Percentiles rank a stretch among this genome's conserved stretches.
Conservation (phyloP, 805 yeast genomes). For the Lachancea waltii region DNA sequence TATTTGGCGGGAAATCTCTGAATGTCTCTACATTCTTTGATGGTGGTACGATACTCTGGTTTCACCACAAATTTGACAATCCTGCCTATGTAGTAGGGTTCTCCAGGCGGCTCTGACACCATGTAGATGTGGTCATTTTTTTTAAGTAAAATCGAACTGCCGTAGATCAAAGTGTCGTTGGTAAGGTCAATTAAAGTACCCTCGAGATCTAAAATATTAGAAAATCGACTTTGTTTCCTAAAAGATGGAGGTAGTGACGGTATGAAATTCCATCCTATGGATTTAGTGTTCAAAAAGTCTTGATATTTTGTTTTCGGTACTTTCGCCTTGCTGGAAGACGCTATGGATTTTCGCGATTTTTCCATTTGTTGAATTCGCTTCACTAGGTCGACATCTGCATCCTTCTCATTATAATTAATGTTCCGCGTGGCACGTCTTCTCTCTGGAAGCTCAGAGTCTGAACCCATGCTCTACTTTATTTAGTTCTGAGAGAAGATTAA, state of each 20-base stretch:
- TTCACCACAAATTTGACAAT: constrained; percentile 60
- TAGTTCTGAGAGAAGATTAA: too few relatives aligned
- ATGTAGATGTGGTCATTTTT: constrained; percentile 63
- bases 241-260: constrained; percentile 29
- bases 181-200: constrained; percentile 33
- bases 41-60: constrained; percentile 17
- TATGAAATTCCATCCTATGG: constrained; percentile 27
- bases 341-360: constrained; percentile 7
- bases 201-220: constrained; percentile 34
- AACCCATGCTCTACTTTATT: neutral
- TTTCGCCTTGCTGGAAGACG: constrained; percentile 1
- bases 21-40: constrained; percentile 11
- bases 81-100: constrained; percentile 85
- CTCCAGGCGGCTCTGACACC: constrained; percentile 90
- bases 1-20: constrained; percentile 42
- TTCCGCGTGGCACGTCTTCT: constrained; percentile 19
- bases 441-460: neutral
- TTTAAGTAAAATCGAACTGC: constrained; percentile 18
- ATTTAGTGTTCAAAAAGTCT: constrained; percentile 21
- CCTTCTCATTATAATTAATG: constrained; percentile 26
- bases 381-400: constrained; percentile 24
- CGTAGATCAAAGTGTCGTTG: constrained; percentile 23
- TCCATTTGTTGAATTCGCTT: constrained; percentile 18
- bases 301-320: constrained; percentile 16
- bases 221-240: constrained; percentile 30